A percentile compares a stretch with the other conserved stretches of the same genome.
Conservation (phyloP, 371 early-diverging fungal genomes). For the Capniomyces stellatus region DNA sequence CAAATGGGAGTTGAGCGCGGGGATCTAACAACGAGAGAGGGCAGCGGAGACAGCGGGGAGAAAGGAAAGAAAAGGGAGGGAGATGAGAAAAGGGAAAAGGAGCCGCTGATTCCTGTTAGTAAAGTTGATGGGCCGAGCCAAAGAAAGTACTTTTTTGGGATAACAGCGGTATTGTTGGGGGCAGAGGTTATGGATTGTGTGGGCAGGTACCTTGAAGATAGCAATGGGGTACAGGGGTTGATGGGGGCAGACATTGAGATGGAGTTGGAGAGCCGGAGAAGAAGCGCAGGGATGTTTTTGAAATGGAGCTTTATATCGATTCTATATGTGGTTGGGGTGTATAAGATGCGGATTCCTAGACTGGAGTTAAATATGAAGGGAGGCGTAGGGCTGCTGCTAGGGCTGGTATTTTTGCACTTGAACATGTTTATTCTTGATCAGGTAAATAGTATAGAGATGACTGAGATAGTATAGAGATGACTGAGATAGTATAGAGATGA, state of each 20-base stretch:
- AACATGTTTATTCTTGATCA: conserved; percentile 17
- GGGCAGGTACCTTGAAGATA: not conserved
- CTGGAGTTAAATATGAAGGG: conserved; percentile 3
- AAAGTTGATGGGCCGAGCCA: conserved; percentile 21
- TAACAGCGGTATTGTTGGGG: conserved; percentile 9
- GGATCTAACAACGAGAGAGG: not conserved
- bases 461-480: no score
- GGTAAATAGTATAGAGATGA: no score
- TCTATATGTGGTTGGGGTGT: conserved; percentile 9
- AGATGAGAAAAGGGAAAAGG: not conserved
- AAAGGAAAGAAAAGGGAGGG: not conserved
- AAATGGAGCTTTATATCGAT: conserved; percentile 18
- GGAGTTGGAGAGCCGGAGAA: conserved; percentile 2
- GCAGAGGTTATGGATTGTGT: conserved; percentile 15
- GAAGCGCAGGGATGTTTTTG: conserved; percentile 12
- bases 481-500: no score
- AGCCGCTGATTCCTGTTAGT: conserved; percentile 14
- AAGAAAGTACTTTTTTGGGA: conserved; percentile 15
- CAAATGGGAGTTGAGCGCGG: not conserved
- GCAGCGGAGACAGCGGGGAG: not conserved
- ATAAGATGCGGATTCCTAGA: conserved; percentile 14
- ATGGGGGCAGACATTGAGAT: conserved; percentile 6
- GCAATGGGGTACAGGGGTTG: not conserved
- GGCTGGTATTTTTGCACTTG: conserved; percentile 12
- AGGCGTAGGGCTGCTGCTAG: conserved; percentile 3